phyloP scores from a whole-genome alignment of 2,329 filamentous ascomycete genomes.

The Talaromyces sp. region DNA sequence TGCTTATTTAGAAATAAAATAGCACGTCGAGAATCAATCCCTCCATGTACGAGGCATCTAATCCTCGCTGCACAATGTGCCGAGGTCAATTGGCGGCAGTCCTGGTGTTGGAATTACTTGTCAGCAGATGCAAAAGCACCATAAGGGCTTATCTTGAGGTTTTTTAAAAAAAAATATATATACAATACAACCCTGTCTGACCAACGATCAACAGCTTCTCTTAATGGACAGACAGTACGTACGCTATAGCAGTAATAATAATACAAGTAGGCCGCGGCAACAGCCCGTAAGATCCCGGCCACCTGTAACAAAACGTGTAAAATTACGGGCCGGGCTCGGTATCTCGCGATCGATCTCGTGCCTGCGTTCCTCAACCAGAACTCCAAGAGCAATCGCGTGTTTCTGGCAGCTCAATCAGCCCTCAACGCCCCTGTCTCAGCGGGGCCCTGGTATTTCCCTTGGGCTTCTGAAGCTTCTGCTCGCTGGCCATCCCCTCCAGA shows the following conservation, averaged over 20 bases:
- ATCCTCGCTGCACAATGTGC: not conserved
- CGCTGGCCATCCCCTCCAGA: constrained; percentile 16
- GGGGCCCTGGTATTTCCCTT: constrained; percentile 22
- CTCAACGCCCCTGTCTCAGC: not conserved
- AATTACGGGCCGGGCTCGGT: not conserved
- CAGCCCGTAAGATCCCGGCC: not conserved
- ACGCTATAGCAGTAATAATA: not conserved
- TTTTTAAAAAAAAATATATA: too few species aligned
- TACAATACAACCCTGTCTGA: not conserved
- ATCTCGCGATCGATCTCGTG: not conserved
- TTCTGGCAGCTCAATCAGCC: not conserved
- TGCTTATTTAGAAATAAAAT: not conserved
- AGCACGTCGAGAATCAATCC: not conserved
- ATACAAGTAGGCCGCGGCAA: not conserved
- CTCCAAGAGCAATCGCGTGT: not conserved
- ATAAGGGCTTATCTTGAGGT: not conserved
- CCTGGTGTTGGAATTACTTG: not conserved
- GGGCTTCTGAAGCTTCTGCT: constrained; percentile 6
- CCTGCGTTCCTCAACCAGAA: not conserved
- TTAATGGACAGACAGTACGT: not conserved
- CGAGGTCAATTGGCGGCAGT: not conserved
- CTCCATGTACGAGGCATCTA: not conserved
- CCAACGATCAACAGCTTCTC: not conserved
- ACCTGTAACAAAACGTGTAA: not conserved
- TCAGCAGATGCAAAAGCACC: not conserved